These are phyloP conservation scores for Arachis stenosperma DNA, from an alignment of 306 rosid genomes.

Conservation along the genomic window DNA sequence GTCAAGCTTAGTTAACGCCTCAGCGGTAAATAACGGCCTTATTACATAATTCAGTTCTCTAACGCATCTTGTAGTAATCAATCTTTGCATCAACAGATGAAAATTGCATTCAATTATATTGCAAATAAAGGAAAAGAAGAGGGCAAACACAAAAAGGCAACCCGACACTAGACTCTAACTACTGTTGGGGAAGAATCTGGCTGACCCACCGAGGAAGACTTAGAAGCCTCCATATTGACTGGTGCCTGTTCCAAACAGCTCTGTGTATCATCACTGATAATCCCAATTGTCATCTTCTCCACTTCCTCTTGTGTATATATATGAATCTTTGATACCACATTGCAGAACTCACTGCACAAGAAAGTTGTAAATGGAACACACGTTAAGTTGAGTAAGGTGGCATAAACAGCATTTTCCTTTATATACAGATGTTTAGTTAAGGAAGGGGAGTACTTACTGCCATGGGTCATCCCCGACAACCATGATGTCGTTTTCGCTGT, in stretches of 20 bases:
- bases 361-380: not conserved
- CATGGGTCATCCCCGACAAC: slow-evolving; percentile 97
- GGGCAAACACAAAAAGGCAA: slow-evolving; percentile 34
- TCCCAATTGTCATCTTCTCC: slow-evolving; percentile 88
- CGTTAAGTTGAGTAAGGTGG: slow-evolving; percentile 18
- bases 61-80: not conserved
- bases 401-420: slow-evolving; percentile 26
- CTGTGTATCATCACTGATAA: slow-evolving; percentile 77
- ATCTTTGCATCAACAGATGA: slow-evolving; percentile 26
- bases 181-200: slow-evolving; percentile 85
- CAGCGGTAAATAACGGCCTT: not conserved
- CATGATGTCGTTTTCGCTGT: slow-evolving; percentile 96
- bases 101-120: slow-evolving; percentile 30
- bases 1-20: not conserved
- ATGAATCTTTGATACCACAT: slow-evolving; percentile 83
- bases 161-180: slow-evolving; percentile 52
- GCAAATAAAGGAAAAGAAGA: slow-evolving; percentile 35
- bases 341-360: slow-evolving; percentile 78
- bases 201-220: slow-evolving; percentile 91
- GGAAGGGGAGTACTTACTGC: slow-evolving; percentile 66
- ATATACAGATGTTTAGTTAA: slow-evolving; percentile 16
- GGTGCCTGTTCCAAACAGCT: slow-evolving; percentile 92
- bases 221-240: slow-evolving; percentile 66
- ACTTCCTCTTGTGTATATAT: slow-evolving; percentile 87
- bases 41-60: slow-evolving; percentile 1